Base-by-base conservation (phyloP, 768 basidiomycete genomes). In the Rickenella mellea region DNA sequence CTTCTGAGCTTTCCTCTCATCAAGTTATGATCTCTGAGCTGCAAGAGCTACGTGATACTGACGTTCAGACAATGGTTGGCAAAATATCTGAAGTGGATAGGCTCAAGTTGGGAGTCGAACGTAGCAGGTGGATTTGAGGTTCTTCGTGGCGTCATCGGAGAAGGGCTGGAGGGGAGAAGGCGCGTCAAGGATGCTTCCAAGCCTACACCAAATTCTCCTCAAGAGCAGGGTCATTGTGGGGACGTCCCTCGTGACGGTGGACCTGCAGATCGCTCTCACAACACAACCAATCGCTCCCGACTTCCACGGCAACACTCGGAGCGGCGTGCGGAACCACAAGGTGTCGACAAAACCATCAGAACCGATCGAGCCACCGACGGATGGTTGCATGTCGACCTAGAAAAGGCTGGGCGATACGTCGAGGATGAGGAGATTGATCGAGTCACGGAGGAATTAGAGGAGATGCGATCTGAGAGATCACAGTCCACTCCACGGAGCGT, bases 71-170 rank as follows among this genome's bases (percentile, higher is more conserved):
- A 0, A 54, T 87, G 39, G 59, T 70, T 27, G 73, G 76, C 43
- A 85, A 84, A 56, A 60, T 73, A 19, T 61, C 66, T 4, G 88
- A 90, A 47, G 76, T 93, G 6, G 70, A 75, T 32, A 66, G 68
- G 10, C 70, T 96, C 9, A 70, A 73, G 28, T 67, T 71, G 9
- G 86, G 93, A 52, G 83, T 97, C 6, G 86, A 92, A 51, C 62
- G 81, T 96, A 5, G 80, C 76, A 0, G 79, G 80, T 3, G 91
- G 97, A 60, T 86, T 97, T 2, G 83, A 85, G 46, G 82, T 88
- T 2, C 67, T 96, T n/a, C 67, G 84, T 9, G 83, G 79, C 1
- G 83, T 92, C 0, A 87, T 97, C 1, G 86, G 93, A 58, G 83
- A 87, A 44, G 89, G 89, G 4, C 67, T 96, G 41, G 74, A 80